Conservation (phyloP, 2,329 filamentous ascomycete genomes). For the Periconia sp. region DNA sequence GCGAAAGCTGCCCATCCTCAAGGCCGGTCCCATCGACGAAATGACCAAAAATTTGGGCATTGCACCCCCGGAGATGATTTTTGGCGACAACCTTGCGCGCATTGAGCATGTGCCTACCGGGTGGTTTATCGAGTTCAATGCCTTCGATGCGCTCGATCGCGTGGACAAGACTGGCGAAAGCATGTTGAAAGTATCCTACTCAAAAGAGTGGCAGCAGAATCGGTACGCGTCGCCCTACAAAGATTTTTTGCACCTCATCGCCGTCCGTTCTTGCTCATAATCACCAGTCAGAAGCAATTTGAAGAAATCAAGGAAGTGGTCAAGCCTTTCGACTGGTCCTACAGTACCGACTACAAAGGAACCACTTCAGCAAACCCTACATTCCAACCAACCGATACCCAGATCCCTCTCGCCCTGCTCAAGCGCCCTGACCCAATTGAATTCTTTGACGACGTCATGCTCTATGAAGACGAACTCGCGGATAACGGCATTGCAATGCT, state of each 20-base stretch:
- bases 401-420: constrained; percentile 83
- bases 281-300: constrained; percentile 70
- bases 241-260: constrained; percentile 1
- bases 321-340: constrained; percentile 97
- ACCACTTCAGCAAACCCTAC: constrained; percentile 52
- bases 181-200: constrained; percentile 94
- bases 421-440: constrained; percentile 89
- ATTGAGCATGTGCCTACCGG: constrained; percentile 73
- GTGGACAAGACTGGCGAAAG: constrained; percentile 92
- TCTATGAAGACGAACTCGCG: constrained; percentile 97
- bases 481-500: constrained; percentile 94
- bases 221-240: constrained; percentile 44
- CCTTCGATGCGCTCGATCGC: constrained; percentile 81
- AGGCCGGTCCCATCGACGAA: constrained; percentile 83
- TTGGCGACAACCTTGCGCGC: constrained; percentile 86
- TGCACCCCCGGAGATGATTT: constrained; percentile 97
- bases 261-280: constrained; percentile 10
- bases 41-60: constrained; percentile 81
- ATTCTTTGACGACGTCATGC: constrained; percentile 93
- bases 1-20: constrained; percentile 92
- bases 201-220: constrained; percentile 79
- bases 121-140: constrained; percentile 81
- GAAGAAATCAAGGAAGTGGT: constrained; percentile 90
- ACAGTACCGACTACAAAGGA: constrained; percentile 84
- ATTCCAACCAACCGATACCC: constrained; percentile 50